Conservation (phyloP, 2,329 filamentous ascomycete species). For the Fusarium duplospermum region DNA sequence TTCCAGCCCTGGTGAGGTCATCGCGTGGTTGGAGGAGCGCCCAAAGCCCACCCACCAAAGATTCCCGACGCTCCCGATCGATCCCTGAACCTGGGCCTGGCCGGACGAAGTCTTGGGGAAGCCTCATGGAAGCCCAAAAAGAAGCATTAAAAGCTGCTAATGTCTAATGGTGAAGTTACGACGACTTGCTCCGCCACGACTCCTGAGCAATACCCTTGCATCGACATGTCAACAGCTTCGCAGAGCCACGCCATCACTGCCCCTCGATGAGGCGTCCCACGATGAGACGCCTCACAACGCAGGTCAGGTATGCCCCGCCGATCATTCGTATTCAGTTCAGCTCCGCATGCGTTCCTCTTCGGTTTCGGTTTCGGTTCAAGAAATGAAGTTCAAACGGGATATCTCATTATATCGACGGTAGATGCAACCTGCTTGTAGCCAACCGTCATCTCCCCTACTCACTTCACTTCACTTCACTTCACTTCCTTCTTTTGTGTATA, state of each 20-base stretch:
- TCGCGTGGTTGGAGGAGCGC: conserved; percentile 19
- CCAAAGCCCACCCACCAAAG: conserved; percentile 4
- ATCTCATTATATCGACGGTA: conserved; percentile 33
- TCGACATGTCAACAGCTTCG: background rate
- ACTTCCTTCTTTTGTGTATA: conserved; percentile 11
- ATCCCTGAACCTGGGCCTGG: conserved; percentile 9
- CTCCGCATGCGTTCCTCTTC: conserved; percentile 1
- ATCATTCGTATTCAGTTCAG: conserved; percentile 17
- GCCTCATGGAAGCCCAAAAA: background rate
- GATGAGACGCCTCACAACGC: conserved; percentile 2
- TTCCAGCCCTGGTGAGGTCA: conserved; percentile 37
- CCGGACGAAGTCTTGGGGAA: background rate
- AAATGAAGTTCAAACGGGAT: conserved; percentile 25
- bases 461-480: background rate
- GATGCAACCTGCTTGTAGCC: conserved; percentile 27
- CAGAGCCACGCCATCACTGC: conserved; percentile 26
- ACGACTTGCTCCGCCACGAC: conserved; percentile 11
- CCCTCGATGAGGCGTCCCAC: conserved; percentile 5
- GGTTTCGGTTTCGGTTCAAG: background rate
- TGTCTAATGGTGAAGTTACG: background rate
- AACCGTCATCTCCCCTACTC: conserved; percentile 11
- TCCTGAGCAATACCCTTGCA: background rate
- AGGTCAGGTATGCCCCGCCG: conserved; percentile 14
- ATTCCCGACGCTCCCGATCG: conserved; percentile 34
- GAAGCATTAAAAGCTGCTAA: background rate